Base-by-base conservation (phyloP, 192 early-diverging fungal species). In the Pilobolus umbonatus region DNA sequence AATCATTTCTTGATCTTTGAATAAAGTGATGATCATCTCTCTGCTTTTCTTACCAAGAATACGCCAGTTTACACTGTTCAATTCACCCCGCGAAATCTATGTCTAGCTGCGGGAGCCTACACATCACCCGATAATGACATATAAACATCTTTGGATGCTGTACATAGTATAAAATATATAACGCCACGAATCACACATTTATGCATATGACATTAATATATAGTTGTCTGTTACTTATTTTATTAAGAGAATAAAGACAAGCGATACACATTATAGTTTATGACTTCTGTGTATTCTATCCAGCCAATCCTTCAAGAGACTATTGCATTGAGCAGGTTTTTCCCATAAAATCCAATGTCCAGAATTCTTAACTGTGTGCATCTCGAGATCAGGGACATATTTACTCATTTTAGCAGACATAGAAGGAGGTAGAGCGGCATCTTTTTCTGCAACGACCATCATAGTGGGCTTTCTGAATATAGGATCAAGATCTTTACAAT, bases 41-140 rank as follows among this genome's bases (percentile, higher is more conserved):
- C 76, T 11, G 81, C 88, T 0, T 97, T 88, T 70, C 82, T 81
- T 5, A 99, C 96, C 4, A 97, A 97, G 69, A 80, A 80, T 65
- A 97, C 96, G 32, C 94, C 96, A 0, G 82, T 95, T 26, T 92
- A 91, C 65, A 80, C 80, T 47, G 78, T 95, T 26, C 71, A 83
- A 58, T 96, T 93, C 73, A 95, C 88, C 28, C 77, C 81, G 62
- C 79, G 88, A 25, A 99, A 97, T 71, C 73, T 99, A 12, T 83
- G 88, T 42, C 69, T 95, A 14, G 90, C 92, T 28, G 72, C 88
- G 35, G 96, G 96, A 28, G 85, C 90, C 1, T 95, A 84, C 60
- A 50, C 43, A 9, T 49, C 65, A 30, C 55, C 32, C 36, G 36
- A n/a, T 26, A 57, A 21, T n/a, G n/a, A n/a, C n/a, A n/a, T n/a